Evolutionary conservation across 139 green algal genomes (phyloP).

Genomic region (Pycnococcus provasolii): DNA sequence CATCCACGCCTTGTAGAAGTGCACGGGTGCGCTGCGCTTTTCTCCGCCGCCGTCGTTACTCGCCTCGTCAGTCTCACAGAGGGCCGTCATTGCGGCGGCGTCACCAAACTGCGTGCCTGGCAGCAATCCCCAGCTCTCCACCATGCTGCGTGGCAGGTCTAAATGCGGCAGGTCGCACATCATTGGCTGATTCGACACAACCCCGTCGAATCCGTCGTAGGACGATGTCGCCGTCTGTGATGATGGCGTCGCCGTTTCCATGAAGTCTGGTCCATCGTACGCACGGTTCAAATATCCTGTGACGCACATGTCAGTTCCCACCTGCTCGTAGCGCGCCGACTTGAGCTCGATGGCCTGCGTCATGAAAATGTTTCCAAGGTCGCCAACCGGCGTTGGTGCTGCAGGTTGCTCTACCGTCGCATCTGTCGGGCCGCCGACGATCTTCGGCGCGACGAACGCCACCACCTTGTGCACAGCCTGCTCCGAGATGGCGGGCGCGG

Average conservation of each 20-base stretch:
- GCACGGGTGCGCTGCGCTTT: background rate
- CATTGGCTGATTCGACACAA: no score
- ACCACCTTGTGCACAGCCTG: conserved; percentile 77
- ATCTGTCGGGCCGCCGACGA: conserved; percentile 48
- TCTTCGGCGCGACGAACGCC: conserved; percentile 90
- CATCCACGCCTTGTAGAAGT: conserved; percentile 97
- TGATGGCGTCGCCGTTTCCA: no score
- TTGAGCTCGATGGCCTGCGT: conserved; percentile 72
- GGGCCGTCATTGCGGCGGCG: no score
- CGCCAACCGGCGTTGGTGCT: conserved; percentile 85
- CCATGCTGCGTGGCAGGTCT: no score
- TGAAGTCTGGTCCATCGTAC: no score
- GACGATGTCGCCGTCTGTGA: no score
- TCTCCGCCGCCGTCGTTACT: no score
- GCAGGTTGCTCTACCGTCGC: conserved; percentile 5
- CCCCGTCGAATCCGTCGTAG: no score
- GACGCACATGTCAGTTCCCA: conserved; percentile 75
- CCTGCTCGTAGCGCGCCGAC: conserved; percentile 35
- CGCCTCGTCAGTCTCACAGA: no score
- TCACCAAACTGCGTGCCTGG: no score
- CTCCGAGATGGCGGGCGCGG: conserved; percentile 76
- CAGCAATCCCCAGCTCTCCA: no score
- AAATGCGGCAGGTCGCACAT: no score
- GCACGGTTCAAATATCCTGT: conserved; percentile 65
- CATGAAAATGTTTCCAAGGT: conserved; percentile 96